phyloP scores from a whole-genome alignment of 163 green algal genomes.

The Volvox carteri region DNA sequence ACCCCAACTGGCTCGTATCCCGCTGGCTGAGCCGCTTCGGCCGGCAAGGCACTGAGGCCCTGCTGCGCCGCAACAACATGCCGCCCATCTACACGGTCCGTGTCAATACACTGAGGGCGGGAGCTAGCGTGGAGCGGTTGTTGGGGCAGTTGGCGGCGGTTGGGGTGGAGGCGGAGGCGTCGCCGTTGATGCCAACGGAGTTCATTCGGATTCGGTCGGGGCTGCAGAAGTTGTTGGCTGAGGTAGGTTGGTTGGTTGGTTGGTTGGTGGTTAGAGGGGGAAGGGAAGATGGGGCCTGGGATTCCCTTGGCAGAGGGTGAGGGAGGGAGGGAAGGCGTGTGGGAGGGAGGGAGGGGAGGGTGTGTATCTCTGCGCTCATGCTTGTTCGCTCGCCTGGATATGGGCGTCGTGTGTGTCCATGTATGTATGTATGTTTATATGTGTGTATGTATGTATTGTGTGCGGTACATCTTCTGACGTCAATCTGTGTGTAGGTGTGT shows the following conservation, averaged over 20 bases:
- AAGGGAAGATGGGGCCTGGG: no score
- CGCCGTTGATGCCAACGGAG: slow-evolving; percentile 70
- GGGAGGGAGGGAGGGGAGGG: no score
- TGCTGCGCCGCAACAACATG: slow-evolving; percentile 89
- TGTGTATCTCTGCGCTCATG: no score
- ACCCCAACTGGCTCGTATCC: slow-evolving; percentile 90
- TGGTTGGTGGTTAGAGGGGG: no score
- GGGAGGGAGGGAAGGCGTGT: no score
- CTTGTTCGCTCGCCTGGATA: no score
- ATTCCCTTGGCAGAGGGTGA: no score
- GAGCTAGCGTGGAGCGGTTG: slow-evolving; percentile 18
- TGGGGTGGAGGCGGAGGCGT: slow-evolving; percentile 62
- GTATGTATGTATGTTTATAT: no score
- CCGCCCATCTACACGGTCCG: slow-evolving; percentile 71
- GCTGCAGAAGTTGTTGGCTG: slow-evolving; percentile 72
- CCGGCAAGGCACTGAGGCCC: slow-evolving; percentile 60
- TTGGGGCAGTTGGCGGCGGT: slow-evolving; percentile 64
- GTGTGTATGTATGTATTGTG: no score
- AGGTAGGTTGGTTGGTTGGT: slow-evolving; percentile 45
- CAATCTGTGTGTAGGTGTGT: no score
- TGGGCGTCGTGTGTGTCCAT: no score
- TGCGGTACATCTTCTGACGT: no score
- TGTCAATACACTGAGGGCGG: slow-evolving; percentile 58
- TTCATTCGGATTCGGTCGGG: slow-evolving; percentile 75
- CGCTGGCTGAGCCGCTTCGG: slow-evolving; percentile 85